These are phyloP conservation scores for Piloderma croceum DNA, from an alignment of 768 basidiomycete species.

Conservation along the genomic window DNA sequence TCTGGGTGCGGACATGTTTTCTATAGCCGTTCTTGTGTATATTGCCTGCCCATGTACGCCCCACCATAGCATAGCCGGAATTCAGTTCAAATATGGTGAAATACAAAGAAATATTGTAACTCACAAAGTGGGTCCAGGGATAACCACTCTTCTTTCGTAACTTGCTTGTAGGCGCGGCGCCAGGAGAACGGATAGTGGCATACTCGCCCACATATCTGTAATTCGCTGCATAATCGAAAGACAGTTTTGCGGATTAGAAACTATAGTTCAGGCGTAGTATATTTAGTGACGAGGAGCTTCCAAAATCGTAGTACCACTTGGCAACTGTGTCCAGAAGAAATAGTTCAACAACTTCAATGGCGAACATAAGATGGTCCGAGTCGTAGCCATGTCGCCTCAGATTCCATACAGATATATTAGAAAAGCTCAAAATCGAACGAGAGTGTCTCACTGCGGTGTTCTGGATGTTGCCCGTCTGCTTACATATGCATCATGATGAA, in stretches of 20 bases:
- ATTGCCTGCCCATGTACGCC: background rate
- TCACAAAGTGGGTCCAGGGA: background rate
- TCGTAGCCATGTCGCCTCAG: slow-evolving; percentile 19
- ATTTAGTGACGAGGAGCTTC: background rate
- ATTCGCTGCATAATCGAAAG: background rate
- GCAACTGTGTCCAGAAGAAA: slow-evolving; percentile 25
- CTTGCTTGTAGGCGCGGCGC: too few relatives aligned
- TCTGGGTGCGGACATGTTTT: background rate
- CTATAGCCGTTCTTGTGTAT: background rate
- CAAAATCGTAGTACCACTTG: slow-evolving; percentile 29
- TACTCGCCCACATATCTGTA: background rate
- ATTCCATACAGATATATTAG: slow-evolving; percentile 11
- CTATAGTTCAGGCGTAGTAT: too few relatives aligned
- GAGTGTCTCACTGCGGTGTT: too few relatives aligned
- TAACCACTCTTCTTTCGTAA: background rate
- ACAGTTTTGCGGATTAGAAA: background rate
- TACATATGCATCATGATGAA: too few relatives aligned
- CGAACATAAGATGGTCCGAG: slow-evolving; percentile 29
- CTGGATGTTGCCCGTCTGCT: too few relatives aligned
- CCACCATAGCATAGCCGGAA: background rate
- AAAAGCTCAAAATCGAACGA: slow-evolving; percentile 14
- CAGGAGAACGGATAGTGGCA: background rate
- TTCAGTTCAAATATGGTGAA: background rate
- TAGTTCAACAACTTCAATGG: slow-evolving; percentile 19
- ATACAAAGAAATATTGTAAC: background rate